Conservation (phyloP, 139 green algal genomes). For the Picochlorum sp. region DNA sequence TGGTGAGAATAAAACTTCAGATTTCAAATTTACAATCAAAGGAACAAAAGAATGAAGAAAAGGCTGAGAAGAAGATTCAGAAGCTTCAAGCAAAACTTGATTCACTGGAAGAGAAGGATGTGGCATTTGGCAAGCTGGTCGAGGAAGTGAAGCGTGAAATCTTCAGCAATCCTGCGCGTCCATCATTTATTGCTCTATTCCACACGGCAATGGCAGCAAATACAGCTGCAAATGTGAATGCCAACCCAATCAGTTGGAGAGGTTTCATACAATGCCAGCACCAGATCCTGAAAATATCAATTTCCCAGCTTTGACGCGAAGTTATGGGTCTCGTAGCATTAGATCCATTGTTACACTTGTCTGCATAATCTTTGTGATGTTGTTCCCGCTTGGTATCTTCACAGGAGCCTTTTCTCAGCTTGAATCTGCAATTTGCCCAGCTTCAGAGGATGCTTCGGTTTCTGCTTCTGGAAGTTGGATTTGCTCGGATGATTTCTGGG, state of each 20-base stretch:
- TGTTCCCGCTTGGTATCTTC: conserved; percentile 36
- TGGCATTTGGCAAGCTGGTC: neutral
- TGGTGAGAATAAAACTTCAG: conserved; percentile 28
- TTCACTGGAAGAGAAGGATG: neutral
- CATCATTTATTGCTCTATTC: conserved; percentile 25
- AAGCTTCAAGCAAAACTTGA: neutral
- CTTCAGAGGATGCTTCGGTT: neutral
- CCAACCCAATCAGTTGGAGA: conserved; percentile 23
- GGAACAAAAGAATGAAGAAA: conserved; percentile 26
- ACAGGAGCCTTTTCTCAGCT: neutral
- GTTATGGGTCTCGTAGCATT: conserved; percentile 7
- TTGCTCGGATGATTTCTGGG: conserved; percentile 25
- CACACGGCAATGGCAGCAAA: conserved; percentile 15
- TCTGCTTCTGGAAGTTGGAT: conserved; percentile 35
- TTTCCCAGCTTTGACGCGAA: conserved; percentile 20
- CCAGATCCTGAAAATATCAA: conserved; percentile 32
- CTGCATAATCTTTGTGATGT: conserved; percentile 18
- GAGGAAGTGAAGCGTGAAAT: neutral
- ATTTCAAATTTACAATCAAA: conserved; percentile 23
- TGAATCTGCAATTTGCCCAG: neutral
- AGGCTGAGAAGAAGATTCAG: conserved; percentile 3
- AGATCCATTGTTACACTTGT: conserved; percentile 9
- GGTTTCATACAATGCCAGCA: conserved; percentile 18
- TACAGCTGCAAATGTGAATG: conserved; percentile 13
- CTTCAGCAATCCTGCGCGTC: conserved; percentile 4